phyloP scores from a whole-genome alignment of 1,284 basidiomycete species.

The Leccinum fuscescens region DNA sequence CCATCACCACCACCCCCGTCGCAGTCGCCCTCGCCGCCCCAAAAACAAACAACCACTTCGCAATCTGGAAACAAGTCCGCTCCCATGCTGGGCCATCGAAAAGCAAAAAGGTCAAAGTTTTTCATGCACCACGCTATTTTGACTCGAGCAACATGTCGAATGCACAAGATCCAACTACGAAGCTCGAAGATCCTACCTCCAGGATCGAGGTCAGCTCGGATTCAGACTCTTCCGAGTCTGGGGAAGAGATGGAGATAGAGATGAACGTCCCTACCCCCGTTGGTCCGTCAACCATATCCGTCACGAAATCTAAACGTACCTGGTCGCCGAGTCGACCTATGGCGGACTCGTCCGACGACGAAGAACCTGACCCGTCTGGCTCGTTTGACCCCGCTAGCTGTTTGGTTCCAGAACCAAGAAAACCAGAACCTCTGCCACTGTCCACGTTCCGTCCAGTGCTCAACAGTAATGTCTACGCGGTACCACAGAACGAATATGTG shows the following conservation, averaged over 20 bases:
- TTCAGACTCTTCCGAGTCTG: constrained; percentile 27
- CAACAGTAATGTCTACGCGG: constrained; percentile 12
- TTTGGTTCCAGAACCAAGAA: neutral
- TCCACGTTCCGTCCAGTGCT: constrained; percentile 24
- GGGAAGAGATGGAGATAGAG: constrained; percentile 29
- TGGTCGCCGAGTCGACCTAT: constrained; percentile 57
- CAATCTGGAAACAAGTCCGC: constrained; percentile 4
- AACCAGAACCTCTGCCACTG: constrained; percentile 4
- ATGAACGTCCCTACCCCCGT: constrained; percentile 7
- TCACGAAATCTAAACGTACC: constrained; percentile 31
- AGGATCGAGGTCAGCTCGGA: constrained; percentile 37
- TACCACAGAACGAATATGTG: constrained; percentile 1
- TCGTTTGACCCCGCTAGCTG: neutral
- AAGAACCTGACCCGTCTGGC: constrained; percentile 23
- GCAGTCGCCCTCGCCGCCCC: constrained; percentile 4
- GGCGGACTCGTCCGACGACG: constrained; percentile 49
- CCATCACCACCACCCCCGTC: constrained; percentile 13
- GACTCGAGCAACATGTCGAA: constrained; percentile 34
- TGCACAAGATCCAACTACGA: constrained; percentile 34
- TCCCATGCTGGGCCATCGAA: constrained; percentile 5
- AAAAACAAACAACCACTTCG: neutral
- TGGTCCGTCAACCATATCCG: constrained; percentile 7
- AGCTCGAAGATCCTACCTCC: constrained; percentile 18
- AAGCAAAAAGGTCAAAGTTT: constrained; percentile 25
- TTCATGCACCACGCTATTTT: constrained; percentile 35